Conservation (phyloP, 306 rosid genomes). For the Hylodesmum podocarpum region DNA sequence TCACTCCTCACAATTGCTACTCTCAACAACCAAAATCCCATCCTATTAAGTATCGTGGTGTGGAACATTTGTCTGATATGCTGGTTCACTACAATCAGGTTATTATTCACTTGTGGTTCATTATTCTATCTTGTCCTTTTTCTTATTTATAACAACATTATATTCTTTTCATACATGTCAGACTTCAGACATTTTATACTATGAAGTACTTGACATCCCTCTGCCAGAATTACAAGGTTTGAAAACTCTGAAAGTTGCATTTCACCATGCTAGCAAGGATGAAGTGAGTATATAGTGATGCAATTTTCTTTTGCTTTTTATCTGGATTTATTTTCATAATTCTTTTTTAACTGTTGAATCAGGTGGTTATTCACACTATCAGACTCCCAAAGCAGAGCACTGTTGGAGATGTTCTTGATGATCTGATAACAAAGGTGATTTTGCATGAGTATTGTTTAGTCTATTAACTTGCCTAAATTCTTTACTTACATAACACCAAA, state of each 20-base stretch:
- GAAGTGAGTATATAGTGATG: conserved; percentile 57
- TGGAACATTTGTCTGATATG: conserved; percentile 85
- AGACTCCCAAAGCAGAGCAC: conserved; percentile 91
- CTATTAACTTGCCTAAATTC: not conserved
- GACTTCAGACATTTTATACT: conserved; percentile 86
- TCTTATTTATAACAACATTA: conserved; percentile 22
- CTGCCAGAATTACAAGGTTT: conserved; percentile 91
- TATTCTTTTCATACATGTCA: conserved; percentile 37
- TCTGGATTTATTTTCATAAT: not conserved
- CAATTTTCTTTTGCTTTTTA: conserved; percentile 19
- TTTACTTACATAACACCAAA: not conserved
- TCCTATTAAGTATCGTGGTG: conserved; percentile 83
- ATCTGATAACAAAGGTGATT: conserved; percentile 78
- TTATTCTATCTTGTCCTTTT: conserved; percentile 3
- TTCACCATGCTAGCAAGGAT: conserved; percentile 83
- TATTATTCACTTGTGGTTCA: conserved; percentile 30
- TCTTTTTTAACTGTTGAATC: conserved; percentile 12
- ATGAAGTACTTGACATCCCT: conserved; percentile 90
- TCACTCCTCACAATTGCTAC: conserved; percentile 87
- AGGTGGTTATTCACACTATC: conserved; percentile 82
- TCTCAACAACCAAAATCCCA: conserved; percentile 96
- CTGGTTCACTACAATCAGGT: conserved; percentile 93
- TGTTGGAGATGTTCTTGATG: conserved; percentile 82
- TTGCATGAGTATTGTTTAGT: not conserved
- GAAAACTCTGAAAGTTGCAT: conserved; percentile 88